Evolutionary conservation across 257 asterid species (phyloP).

Genomic region (Osmanthus fragrans): DNA sequence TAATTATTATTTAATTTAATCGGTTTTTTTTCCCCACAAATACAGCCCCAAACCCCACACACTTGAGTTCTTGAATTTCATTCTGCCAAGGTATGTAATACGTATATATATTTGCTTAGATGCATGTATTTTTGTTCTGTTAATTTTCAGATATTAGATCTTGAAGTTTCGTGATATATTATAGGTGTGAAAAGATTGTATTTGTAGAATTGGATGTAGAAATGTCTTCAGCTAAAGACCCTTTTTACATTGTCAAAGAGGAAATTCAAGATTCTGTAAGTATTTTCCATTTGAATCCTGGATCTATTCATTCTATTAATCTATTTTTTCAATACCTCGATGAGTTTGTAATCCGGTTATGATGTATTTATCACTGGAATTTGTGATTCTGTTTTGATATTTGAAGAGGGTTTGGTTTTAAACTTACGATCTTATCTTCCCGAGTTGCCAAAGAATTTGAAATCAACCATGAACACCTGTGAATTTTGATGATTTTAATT

Average conservation of each 20-base stretch:
- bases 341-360: slow-evolving; percentile 9
- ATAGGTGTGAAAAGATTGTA: slow-evolving; percentile 8
- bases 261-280: slow-evolving; percentile 97
- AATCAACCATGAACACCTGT: neutral
- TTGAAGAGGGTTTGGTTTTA: slow-evolving; percentile 18
- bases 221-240: slow-evolving; percentile 97
- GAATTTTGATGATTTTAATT: neutral
- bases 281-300: slow-evolving; percentile 4
- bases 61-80: neutral
- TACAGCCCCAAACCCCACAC: neutral
- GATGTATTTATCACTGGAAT: neutral
- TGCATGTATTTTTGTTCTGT: neutral
- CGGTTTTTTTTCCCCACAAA: neutral
- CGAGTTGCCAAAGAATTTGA: neutral
- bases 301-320: slow-evolving; percentile 8
- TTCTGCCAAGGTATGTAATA: neutral
- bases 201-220: slow-evolving; percentile 20
- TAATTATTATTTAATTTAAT: no score
- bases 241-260: slow-evolving; percentile 92
- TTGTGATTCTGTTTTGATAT: neutral
- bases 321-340: neutral
- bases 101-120: neutral
- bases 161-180: slow-evolving; percentile 9
- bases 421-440: neutral
- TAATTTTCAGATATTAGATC: slow-evolving; percentile 13